Conservation (phyloP, 106 monocot genomes). For the Acorus calamus region DNA sequence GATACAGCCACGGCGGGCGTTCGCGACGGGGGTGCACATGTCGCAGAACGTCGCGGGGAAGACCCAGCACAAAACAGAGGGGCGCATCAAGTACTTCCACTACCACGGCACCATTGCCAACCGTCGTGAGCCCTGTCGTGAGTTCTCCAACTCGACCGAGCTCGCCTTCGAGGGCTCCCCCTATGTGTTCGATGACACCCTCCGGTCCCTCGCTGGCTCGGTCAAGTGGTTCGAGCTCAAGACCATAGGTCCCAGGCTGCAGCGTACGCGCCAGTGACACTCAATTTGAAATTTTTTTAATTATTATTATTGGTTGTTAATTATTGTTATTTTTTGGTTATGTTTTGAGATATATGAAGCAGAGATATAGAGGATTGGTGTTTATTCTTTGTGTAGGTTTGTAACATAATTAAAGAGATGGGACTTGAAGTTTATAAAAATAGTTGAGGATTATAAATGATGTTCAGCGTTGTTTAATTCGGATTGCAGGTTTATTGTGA, state of each 20-base stretch:
- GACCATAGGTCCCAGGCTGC: slow-evolving; percentile 6
- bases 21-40: slow-evolving; percentile 71
- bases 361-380: no score
- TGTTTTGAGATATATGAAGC: no score
- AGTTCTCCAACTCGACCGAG: slow-evolving; percentile 15
- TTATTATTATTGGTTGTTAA: no score
- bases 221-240: slow-evolving; percentile 19
- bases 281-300: no score
- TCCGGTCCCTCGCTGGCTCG: slow-evolving; percentile 13
- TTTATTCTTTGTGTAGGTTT: no score
- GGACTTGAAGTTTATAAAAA: no score
- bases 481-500: no score
- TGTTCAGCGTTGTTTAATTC: no score
- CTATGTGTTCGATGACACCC: slow-evolving; percentile 36
- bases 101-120: slow-evolving; percentile 58
- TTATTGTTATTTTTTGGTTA: no score
- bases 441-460: no score
- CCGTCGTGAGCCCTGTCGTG: slow-evolving; percentile 37
- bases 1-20: slow-evolving; percentile 43
- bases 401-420: no score
- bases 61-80: slow-evolving; percentile 34
- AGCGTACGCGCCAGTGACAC: slow-evolving; percentile 12
- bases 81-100: slow-evolving; percentile 52
- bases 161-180: slow-evolving; percentile 27
- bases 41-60: slow-evolving; percentile 45